phyloP scores from a whole-genome alignment of 1,139 yeast species.

The Magnusiomyces paraingens region DNA sequence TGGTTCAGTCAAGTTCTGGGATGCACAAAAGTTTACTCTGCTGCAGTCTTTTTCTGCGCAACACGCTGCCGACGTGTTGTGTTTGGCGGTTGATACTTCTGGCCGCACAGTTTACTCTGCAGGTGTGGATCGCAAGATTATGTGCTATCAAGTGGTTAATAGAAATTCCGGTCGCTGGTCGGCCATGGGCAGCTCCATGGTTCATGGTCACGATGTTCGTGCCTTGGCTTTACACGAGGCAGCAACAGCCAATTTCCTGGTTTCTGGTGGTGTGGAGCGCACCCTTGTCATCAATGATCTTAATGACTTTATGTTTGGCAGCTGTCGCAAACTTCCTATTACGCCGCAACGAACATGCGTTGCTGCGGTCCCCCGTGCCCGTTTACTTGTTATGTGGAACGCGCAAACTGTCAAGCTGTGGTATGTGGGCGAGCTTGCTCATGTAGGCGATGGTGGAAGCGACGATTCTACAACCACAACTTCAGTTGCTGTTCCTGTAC shows the following conservation, averaged over 20 bases:
- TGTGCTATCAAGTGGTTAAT: constrained; percentile 45
- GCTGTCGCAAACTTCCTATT: constrained; percentile 62
- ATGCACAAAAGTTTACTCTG: constrained; percentile 59
- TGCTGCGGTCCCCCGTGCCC: constrained; percentile 42
- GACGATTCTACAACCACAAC: constrained; percentile 12
- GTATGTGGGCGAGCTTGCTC: constrained; percentile 42
- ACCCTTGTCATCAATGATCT: constrained; percentile 67
- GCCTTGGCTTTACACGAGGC: constrained; percentile 57
- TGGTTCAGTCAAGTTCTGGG: constrained; percentile 93
- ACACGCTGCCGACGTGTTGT: constrained; percentile 92
- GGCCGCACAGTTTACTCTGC: constrained; percentile 74
- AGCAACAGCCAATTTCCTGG: constrained; percentile 60
- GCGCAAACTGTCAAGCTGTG: constrained; percentile 80
- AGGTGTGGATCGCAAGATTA: constrained; percentile 91
- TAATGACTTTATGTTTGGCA: constrained; percentile 63
- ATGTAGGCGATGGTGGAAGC: constrained; percentile 24
- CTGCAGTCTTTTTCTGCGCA: constrained; percentile 65
- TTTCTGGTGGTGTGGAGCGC: constrained; percentile 89
- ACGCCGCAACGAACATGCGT: constrained; percentile 55
- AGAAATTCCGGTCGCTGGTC: constrained; percentile 61
- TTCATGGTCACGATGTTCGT: constrained; percentile 88
- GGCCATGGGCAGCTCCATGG: constrained; percentile 65
- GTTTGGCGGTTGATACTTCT: constrained; percentile 54
- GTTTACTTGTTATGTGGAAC: constrained; percentile 68
- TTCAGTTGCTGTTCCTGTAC: constrained; percentile 3